phyloP scores from a whole-genome alignment of 2,329 filamentous ascomycete species.

The Didymella segeticola region DNA sequence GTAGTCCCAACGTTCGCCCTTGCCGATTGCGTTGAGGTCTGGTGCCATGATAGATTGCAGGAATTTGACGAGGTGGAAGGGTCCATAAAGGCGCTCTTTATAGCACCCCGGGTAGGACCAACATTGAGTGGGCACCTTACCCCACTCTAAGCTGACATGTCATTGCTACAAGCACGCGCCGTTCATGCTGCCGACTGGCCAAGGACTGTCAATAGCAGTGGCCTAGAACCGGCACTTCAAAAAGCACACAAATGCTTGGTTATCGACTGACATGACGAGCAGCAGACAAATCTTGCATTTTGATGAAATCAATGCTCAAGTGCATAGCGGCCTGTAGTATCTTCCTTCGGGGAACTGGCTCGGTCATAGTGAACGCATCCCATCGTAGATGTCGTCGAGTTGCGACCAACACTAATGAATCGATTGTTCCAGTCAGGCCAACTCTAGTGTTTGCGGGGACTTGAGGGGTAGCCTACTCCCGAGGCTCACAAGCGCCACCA shows the following conservation, averaged over 20 bases:
- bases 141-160: neutral
- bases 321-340: no score
- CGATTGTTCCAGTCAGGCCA: neutral
- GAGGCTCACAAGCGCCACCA: neutral
- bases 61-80: no score
- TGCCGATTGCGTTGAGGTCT: constrained; percentile 49
- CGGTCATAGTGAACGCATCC: neutral
- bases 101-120: neutral
- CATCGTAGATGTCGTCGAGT: neutral
- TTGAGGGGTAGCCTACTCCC: constrained; percentile 11
- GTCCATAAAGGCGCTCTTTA: neutral
- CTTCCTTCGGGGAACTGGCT: neutral
- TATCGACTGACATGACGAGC: neutral
- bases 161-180: neutral
- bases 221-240: neutral
- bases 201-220: neutral
- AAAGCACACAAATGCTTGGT: neutral
- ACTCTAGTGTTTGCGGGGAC: neutral
- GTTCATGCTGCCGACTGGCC: neutral
- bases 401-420: neutral
- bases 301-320: no score
- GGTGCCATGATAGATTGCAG: constrained; percentile 46
- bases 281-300: neutral
- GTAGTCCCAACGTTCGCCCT: constrained; percentile 51
- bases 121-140: neutral